phyloP scores from a whole-genome alignment of 768 basidiomycete species.

The Russula dissimulans region DNA sequence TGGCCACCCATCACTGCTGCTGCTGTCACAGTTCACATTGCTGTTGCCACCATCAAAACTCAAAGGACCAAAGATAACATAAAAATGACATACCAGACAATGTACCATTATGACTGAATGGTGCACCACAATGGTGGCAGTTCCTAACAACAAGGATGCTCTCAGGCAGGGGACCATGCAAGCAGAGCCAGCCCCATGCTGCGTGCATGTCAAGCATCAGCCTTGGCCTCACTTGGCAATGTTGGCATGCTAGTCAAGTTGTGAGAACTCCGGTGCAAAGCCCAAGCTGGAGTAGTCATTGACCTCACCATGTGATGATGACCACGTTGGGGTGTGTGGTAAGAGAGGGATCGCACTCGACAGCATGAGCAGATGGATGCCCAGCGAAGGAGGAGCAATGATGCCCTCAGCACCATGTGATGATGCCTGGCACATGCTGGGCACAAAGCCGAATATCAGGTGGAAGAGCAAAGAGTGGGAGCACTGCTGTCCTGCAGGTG shows the following conservation, averaged over 20 bases:
- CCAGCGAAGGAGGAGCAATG: slow-evolving; percentile 54
- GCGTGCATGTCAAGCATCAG: too few relatives aligned
- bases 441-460: slow-evolving; percentile 43
- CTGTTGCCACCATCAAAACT: too few relatives aligned
- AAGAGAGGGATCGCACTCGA: slow-evolving; percentile 17
- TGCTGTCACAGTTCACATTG: too few relatives aligned
- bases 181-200: too few relatives aligned
- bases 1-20: too few relatives aligned
- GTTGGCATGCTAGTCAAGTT: background rate
- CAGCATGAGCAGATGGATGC: slow-evolving; percentile 15
- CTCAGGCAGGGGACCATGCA: too few relatives aligned
- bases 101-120: too few relatives aligned
- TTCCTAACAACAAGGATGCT: too few relatives aligned
- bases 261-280: slow-evolving; percentile 19
- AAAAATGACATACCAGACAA: too few relatives aligned
- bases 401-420: slow-evolving; percentile 55
- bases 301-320: slow-evolving; percentile 13
- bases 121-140: too few relatives aligned
- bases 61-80: too few relatives aligned
- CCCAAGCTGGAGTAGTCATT: slow-evolving; percentile 10
- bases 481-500: slow-evolving; percentile 22
- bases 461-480: slow-evolving; percentile 59
- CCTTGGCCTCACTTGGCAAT: too few relatives aligned
- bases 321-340: slow-evolving; percentile 13
- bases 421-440: slow-evolving; percentile 33